A percentile compares a stretch with the other conserved stretches of the same genome.
Conservation (phyloP, 139 green algal species). For the Chlorella sp. region DNA sequence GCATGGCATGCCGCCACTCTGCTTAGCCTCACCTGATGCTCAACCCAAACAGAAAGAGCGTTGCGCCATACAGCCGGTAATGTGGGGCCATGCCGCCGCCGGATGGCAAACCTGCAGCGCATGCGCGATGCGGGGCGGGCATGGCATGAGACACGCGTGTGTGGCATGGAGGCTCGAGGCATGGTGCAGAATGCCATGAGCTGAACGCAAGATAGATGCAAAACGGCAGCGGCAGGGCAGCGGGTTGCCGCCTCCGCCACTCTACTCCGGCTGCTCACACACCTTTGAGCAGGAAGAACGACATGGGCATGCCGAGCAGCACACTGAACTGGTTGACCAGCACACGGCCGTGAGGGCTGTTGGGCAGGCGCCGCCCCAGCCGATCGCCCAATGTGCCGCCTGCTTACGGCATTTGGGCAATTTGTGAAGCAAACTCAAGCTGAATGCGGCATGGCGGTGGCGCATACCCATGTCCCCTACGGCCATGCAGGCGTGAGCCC, state of each 20-base stretch:
- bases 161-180: no score
- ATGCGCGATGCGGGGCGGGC: not conserved
- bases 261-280: no score
- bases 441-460: no score
- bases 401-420: not conserved
- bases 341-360: conserved; percentile 55
- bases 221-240: no score
- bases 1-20: no score
- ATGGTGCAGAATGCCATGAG: no score
- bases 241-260: no score
- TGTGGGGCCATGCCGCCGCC: not conserved
- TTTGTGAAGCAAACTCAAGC: no score
- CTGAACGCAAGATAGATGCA: no score
- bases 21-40: conserved; percentile 73
- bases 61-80: conserved; percentile 44
- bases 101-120: not conserved
- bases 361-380: conserved; percentile 45
- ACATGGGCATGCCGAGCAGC: conserved; percentile 65
- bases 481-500: no score
- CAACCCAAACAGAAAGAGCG: conserved; percentile 72
- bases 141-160: not conserved
- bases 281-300: conserved; percentile 60
- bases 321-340: conserved; percentile 59
- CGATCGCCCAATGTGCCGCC: conserved; percentile 24
- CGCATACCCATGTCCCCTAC: no score